These are phyloP conservation scores for Eimeria maxima DNA, from an alignment of 169 alveolate genomes.

Conservation along the genomic window DNA sequence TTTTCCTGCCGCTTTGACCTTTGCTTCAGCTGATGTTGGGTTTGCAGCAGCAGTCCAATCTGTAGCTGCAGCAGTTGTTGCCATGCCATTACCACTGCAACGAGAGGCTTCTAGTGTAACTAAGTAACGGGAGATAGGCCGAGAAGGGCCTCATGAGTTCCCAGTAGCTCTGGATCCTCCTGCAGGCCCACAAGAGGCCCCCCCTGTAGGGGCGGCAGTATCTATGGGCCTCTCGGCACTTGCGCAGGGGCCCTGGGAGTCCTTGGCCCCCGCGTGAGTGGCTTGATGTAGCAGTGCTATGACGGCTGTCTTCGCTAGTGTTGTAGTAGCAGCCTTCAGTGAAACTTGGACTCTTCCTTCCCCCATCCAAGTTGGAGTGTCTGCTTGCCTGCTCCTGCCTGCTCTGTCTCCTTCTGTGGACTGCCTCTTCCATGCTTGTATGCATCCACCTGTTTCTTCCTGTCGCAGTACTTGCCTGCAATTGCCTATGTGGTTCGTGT, in stretches of 20 bases:
- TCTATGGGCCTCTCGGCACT: slow-evolving; percentile 45
- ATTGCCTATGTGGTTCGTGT: too few species aligned
- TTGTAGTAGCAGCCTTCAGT: slow-evolving; percentile 9
- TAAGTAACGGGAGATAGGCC: not conserved
- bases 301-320: not conserved
- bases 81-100: slow-evolving; percentile 65
- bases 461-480: not conserved
- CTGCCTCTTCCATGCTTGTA: not conserved
- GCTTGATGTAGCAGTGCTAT: not conserved
- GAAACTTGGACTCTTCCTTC: not conserved
- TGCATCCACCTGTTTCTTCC: not conserved
- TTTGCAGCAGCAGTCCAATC: not conserved
- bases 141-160: slow-evolving; percentile 48
- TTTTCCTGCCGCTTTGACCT: not conserved
- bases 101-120: slow-evolving; percentile 49
- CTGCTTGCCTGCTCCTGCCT: not conserved
- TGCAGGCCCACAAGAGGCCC: slow-evolving; percentile 62
- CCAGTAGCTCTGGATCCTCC: slow-evolving; percentile 72
- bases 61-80: not conserved
- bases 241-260: slow-evolving; percentile 38
- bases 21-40: not conserved
- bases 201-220: slow-evolving; percentile 53
- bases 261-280: not conserved
- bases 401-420: not conserved
- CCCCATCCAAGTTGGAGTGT: not conserved